These are phyloP conservation scores for Friedmanniomyces simplex DNA, from an alignment of 495 filamentous ascomycete genomes.

Conservation along the genomic window DNA sequence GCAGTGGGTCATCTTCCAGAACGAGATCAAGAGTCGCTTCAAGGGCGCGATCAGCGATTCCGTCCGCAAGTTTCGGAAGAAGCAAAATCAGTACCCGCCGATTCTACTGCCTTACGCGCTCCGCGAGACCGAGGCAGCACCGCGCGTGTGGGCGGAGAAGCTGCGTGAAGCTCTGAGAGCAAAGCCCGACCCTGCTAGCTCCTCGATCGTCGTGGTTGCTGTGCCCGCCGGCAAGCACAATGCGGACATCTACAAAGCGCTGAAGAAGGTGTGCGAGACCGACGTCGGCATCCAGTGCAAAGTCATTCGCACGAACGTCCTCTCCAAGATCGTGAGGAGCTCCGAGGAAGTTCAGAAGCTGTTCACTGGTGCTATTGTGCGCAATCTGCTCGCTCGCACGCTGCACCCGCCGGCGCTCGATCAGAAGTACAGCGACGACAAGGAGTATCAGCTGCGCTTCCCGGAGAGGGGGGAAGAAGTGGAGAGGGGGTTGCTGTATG, in stretches of 20 bases:
- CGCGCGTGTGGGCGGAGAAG: neutral
- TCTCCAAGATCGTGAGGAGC: neutral
- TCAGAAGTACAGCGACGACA: neutral
- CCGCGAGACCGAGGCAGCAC: neutral
- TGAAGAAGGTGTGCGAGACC: neutral
- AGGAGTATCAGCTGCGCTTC: neutral
- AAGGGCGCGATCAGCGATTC: neutral
- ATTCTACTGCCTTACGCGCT: neutral
- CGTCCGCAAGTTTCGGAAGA: neutral
- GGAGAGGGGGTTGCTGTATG: neutral
- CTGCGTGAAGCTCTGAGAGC: neutral
- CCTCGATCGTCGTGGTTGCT: neutral
- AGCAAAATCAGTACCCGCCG: neutral
- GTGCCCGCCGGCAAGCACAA: neutral
- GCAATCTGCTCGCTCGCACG: neutral
- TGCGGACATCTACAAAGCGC: neutral
- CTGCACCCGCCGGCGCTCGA: neutral
- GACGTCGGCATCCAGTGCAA: constrained; percentile 2
- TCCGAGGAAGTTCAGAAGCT: neutral
- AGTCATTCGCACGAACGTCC: neutral
- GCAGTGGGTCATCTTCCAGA: neutral
- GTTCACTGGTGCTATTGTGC: neutral
- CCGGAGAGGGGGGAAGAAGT: neutral
- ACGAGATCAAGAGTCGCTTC: neutral
- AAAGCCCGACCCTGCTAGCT: neutral